Percentiles rank a stretch among this genome's conserved stretches.
phyloP scores from a whole-genome alignment of 768 basidiomycete genomes.

The Coprinopsis strossmayeri region DNA sequence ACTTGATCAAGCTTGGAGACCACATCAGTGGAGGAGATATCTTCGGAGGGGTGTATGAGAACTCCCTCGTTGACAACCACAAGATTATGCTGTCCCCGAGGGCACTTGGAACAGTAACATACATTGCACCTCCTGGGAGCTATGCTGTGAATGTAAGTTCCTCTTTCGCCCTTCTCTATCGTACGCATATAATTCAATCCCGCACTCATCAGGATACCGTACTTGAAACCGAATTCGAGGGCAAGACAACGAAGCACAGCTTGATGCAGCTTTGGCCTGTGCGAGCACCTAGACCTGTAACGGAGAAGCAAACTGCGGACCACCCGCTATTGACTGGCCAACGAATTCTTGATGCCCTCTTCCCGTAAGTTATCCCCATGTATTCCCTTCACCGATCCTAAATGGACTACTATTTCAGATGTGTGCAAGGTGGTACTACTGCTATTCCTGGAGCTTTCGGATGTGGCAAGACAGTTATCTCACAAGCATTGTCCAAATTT shows the following conservation, averaged over 20 bases:
- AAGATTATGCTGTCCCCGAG: constrained; percentile 96
- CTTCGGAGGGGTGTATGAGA: constrained; percentile 93
- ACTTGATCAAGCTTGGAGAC: constrained; percentile 69
- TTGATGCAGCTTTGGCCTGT: constrained; percentile 99
- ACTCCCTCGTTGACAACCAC: constrained; percentile 93
- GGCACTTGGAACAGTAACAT: constrained; percentile 90
- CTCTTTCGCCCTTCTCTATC: background rate
- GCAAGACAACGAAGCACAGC: constrained; percentile 86
- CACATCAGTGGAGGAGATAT: constrained; percentile 97
- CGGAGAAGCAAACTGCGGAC: constrained; percentile 93
- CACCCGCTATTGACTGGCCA: constrained; percentile 93
- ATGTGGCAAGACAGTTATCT: constrained; percentile 98
- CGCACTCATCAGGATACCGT: constrained; percentile 67
- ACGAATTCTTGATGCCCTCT: constrained; percentile 92
- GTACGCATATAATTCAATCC: background rate
- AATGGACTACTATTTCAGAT: constrained; percentile 35
- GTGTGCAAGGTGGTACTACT: constrained; percentile 93
- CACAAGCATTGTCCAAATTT: constrained; percentile 95
- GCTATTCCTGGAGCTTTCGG: constrained; percentile 99
- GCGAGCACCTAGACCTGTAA: constrained; percentile 90
- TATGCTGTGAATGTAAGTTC: constrained; percentile 79
- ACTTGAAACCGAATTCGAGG: constrained; percentile 96
- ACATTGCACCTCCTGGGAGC: constrained; percentile 89
- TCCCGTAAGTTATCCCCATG: constrained; percentile 59
- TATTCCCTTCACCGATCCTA: background rate